These are phyloP conservation scores for Botrytis fragariae DNA, from an alignment of 2,329 filamentous ascomycete species.

Conservation along the genomic window DNA sequence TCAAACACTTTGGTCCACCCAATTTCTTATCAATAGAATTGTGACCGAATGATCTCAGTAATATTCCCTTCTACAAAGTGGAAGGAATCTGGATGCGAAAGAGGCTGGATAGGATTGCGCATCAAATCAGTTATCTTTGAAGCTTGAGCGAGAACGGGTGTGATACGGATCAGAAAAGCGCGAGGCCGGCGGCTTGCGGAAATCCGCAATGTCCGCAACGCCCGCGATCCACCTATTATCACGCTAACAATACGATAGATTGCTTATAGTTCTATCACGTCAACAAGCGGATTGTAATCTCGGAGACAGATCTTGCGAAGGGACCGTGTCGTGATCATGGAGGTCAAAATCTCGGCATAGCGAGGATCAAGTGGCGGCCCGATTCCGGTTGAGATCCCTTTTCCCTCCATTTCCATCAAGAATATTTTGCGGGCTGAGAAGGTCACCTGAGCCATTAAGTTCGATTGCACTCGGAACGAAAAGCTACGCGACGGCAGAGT, in stretches of 20 bases:
- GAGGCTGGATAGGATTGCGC: neutral
- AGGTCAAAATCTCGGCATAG: neutral
- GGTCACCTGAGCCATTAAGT: neutral
- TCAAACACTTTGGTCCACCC: neutral
- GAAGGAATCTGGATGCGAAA: neutral
- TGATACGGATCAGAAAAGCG: neutral
- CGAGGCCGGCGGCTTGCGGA: neutral
- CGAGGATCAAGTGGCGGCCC: neutral
- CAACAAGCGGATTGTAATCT: neutral
- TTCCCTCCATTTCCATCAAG: neutral
- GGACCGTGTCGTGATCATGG: neutral
- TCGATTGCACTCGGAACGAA: neutral
- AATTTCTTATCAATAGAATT: neutral
- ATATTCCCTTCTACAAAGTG: neutral
- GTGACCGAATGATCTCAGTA: neutral
- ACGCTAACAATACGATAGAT: neutral
- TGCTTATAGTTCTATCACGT: neutral
- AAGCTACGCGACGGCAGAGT: constrained; percentile 4
- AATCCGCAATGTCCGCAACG: neutral
- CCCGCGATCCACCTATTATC: neutral
- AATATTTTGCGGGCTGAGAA: neutral
- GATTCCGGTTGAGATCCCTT: neutral
- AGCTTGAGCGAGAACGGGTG: no score
- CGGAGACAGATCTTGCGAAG: neutral
- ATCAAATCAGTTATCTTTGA: neutral